A percentile compares a stretch with the other conserved stretches of the same genome.
phyloP scores from a whole-genome alignment of 164 flowering plant species.

The Kalanchoe fedtschenkoi region DNA sequence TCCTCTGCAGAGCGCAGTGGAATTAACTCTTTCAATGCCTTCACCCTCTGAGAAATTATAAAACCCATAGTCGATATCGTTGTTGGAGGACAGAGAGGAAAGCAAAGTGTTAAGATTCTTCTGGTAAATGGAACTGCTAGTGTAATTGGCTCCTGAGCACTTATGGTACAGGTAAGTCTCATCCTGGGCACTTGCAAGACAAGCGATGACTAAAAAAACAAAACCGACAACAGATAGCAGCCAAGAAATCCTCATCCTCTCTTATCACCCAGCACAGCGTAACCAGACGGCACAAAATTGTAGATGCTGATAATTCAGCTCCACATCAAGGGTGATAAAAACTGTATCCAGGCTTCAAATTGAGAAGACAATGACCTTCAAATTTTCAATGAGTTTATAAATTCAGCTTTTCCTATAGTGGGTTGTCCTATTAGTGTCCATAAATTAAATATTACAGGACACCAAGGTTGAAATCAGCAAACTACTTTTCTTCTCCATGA shows the following conservation, averaged over 20 bases:
- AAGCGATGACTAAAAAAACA: neutral
- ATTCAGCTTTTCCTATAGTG: too few relatives aligned
- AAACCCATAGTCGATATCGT: constrained; percentile 14
- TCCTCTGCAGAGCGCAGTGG: constrained; percentile 27
- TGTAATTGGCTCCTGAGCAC: constrained; percentile 5
- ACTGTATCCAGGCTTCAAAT: too few relatives aligned
- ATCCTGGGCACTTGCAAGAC: neutral
- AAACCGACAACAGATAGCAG: neutral
- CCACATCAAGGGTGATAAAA: too few relatives aligned
- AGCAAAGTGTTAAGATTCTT: constrained; percentile 19
- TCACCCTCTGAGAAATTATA: constrained; percentile 15
- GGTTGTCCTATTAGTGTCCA: too few relatives aligned
- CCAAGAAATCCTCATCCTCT: neutral
- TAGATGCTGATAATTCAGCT: too few relatives aligned
- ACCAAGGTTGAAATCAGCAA: too few relatives aligned
- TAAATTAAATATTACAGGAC: too few relatives aligned
- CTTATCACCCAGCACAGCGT: too few relatives aligned
- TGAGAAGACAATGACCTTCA: too few relatives aligned
- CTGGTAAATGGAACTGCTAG: constrained; percentile 12
- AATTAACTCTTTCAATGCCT: constrained; percentile 13
- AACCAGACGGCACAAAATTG: too few relatives aligned
- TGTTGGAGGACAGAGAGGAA: constrained; percentile 13
- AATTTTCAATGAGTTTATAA: too few relatives aligned
- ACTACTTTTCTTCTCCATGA: too few relatives aligned
- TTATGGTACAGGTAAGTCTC: neutral